These are phyloP conservation scores for Solanum hybrid DNA, from an alignment of 305 asterid species.

Conservation along the genomic window DNA sequence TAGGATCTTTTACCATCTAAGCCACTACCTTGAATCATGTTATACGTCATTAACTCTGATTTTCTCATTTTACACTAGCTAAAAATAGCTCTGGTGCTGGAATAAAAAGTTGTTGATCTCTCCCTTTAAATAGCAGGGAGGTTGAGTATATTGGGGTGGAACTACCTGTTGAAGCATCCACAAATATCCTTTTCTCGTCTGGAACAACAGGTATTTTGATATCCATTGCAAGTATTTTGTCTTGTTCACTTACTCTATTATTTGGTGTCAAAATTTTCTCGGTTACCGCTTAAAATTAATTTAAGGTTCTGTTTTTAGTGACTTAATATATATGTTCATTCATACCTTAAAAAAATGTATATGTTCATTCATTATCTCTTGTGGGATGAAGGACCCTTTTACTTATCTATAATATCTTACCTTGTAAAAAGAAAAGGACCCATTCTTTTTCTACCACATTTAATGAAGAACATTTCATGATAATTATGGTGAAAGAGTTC, in stretches of 20 bases:
- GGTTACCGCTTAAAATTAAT: not conserved
- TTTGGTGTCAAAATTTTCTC: not conserved
- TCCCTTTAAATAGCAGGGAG: slow-evolving; percentile 44
- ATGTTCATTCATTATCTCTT: not conserved
- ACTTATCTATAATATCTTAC: not conserved
- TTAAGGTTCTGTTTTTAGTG: not conserved
- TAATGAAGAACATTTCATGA: not conserved
- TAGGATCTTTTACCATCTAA: not conserved
- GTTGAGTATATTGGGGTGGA: slow-evolving; percentile 63
- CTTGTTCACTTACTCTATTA: not conserved
- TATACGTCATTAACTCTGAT: not conserved
- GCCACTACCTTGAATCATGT: not conserved
- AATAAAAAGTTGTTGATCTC: slow-evolving; percentile 6
- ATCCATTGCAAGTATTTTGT: not conserved
- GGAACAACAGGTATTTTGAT: slow-evolving; percentile 80
- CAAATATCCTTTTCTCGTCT: slow-evolving; percentile 95
- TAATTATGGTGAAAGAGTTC: not conserved
- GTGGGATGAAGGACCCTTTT: not conserved
- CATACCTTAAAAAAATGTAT: not conserved
- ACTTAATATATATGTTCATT: not conserved
- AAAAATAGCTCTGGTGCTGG: not conserved
- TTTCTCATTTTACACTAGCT: slow-evolving; percentile 12
- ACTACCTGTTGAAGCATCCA: slow-evolving; percentile 55
- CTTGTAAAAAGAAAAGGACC: not conserved
- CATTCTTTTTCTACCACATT: not conserved